phyloP scores from a whole-genome alignment of 169 alveolate species.

The Babesia bigemina region DNA sequence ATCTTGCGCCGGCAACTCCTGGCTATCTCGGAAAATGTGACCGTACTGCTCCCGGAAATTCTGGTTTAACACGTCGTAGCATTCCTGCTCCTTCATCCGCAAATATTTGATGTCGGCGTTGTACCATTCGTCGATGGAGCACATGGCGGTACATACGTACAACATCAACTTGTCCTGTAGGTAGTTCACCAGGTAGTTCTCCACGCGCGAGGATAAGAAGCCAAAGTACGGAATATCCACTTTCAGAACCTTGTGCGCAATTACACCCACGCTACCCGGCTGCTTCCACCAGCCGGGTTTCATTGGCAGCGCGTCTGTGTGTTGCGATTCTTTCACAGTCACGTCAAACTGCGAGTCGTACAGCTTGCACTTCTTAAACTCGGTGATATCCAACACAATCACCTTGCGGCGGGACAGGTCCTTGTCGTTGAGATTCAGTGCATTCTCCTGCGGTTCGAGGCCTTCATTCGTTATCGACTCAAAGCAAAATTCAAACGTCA shows the following conservation, averaged over 20 bases:
- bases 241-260: conserved; percentile 73
- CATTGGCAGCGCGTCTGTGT: conserved; percentile 41
- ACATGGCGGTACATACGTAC: conserved; percentile 72
- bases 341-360: conserved; percentile 52
- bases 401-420: conserved; percentile 49
- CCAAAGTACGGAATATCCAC: conserved; percentile 82
- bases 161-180: conserved; percentile 69
- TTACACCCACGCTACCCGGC: conserved; percentile 47
- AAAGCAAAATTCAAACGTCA: conserved; percentile 52
- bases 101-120: conserved; percentile 68
- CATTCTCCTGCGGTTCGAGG: conserved; percentile 38
- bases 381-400: conserved; percentile 43
- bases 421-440: conserved; percentile 33
- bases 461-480: conserved; percentile 39
- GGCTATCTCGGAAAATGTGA: neutral
- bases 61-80: conserved; percentile 63
- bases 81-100: conserved; percentile 68
- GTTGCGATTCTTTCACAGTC: conserved; percentile 20
- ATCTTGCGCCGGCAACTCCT: too few relatives aligned
- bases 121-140: conserved; percentile 77
- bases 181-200: conserved; percentile 68
- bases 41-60: conserved; percentile 50
- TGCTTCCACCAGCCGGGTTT: conserved; percentile 39
- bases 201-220: conserved; percentile 73
- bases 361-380: conserved; percentile 54